Evolutionary conservation across 179 eudicot genomes (phyloP).

Genomic region (Pouteria campechiana): DNA sequence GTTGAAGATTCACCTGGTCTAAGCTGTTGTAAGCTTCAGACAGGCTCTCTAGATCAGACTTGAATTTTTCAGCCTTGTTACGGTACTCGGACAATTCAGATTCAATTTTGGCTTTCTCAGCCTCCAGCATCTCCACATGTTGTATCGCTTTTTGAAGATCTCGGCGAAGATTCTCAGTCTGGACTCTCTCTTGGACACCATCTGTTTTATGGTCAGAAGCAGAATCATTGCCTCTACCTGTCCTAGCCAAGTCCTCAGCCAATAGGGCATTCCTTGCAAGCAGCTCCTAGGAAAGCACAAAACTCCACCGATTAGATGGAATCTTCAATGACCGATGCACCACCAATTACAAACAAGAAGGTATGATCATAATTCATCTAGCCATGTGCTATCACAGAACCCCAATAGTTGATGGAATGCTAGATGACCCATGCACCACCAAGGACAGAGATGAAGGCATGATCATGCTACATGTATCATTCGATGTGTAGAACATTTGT

Average conservation of each 20-base stretch:
- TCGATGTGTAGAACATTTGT: too few relatives aligned
- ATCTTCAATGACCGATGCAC: too few relatives aligned
- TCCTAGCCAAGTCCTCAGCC: constrained; percentile 70
- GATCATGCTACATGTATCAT: too few relatives aligned
- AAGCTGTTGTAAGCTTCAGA: constrained; percentile 95
- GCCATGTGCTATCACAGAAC: too few relatives aligned
- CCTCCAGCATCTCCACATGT: constrained; percentile 50
- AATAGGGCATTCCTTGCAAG: constrained; percentile 66
- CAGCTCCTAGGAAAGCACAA: constrained; percentile 50
- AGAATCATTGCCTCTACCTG: constrained; percentile 30
- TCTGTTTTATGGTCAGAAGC: constrained; percentile 34
- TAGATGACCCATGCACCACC: too few relatives aligned
- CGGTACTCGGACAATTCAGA: constrained; percentile 48
- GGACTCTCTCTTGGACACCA: constrained; percentile 59
- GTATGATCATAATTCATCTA: too few relatives aligned
- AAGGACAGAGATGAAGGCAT: too few relatives aligned
- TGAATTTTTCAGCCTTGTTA: constrained; percentile 51
- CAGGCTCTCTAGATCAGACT: constrained; percentile 79
- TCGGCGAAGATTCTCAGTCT: constrained; percentile 54
- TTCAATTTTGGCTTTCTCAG: constrained; percentile 61
- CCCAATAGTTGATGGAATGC: too few relatives aligned
- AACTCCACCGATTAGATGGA: too few relatives aligned
- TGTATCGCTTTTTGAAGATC: constrained; percentile 65
- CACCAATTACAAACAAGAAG: too few relatives aligned
- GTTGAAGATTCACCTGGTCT: constrained; percentile 64